A percentile compares a stretch with the other conserved stretches of the same genome.
These are phyloP conservation scores for Mycena kentingensis DNA, from an alignment of 768 basidiomycete genomes.

Conservation along the genomic window DNA sequence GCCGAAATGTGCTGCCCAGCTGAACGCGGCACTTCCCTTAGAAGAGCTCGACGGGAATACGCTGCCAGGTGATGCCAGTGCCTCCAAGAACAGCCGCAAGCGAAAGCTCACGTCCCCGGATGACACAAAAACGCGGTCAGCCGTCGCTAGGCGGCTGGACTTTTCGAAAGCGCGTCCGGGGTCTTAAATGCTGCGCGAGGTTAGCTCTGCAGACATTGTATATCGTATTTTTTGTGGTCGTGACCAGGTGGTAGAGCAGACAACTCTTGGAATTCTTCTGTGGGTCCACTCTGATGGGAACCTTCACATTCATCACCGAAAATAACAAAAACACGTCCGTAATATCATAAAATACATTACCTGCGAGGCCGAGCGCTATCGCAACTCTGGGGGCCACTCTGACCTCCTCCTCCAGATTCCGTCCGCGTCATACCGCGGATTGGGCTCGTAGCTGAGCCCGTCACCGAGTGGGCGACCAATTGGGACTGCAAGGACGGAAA, in stretches of 20 bases:
- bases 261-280: too few relatives aligned
- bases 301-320: too few relatives aligned
- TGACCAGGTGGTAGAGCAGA: too few relatives aligned
- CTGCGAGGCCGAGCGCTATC: too few relatives aligned
- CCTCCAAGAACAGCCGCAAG: slow-evolving; percentile 60
- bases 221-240: too few relatives aligned
- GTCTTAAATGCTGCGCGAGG: slow-evolving; percentile 20
- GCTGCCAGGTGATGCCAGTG: too few relatives aligned
- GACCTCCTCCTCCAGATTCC: slow-evolving; percentile 66
- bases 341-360: too few relatives aligned
- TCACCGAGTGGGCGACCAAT: slow-evolving; percentile 51
- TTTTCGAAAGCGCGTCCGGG: slow-evolving; percentile 56
- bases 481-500: slow-evolving; percentile 43
- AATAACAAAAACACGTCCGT: too few relatives aligned
- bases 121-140: slow-evolving; percentile 44
- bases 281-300: too few relatives aligned
- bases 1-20: slow-evolving; percentile 65
- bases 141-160: slow-evolving; percentile 72
- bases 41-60: slow-evolving; percentile 79
- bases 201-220: background rate
- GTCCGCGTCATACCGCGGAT: slow-evolving; percentile 71
- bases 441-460: slow-evolving; percentile 64
- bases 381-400: slow-evolving; percentile 72
- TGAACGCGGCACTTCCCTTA: slow-evolving; percentile 52
- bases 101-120: slow-evolving; percentile 71